phyloP scores from a whole-genome alignment of 768 basidiomycete species.

The Podaxis sp. region DNA sequence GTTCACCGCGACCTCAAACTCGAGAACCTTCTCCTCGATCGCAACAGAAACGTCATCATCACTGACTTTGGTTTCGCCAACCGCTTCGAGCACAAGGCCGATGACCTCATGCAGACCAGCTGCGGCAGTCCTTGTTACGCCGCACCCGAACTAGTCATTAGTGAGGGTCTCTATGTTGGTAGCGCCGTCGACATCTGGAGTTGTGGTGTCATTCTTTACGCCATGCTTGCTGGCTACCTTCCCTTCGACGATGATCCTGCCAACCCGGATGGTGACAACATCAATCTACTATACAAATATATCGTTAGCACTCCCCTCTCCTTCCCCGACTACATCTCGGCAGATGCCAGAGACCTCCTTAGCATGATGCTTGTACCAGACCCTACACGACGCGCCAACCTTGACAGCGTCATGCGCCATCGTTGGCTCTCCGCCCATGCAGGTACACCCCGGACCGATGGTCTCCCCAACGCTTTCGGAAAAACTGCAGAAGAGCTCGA shows the following conservation, averaged over 20 bases:
- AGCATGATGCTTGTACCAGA: constrained; percentile 94
- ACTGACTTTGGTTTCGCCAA: constrained; percentile 99
- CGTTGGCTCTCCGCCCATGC: constrained; percentile 77
- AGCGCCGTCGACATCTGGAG: constrained; percentile 98
- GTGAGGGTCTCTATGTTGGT: constrained; percentile 95
- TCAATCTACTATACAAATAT: constrained; percentile 97
- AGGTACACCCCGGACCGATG: constrained; percentile 32
- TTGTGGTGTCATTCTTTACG: constrained; percentile 94
- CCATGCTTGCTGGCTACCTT: constrained; percentile 96
- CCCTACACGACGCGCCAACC: constrained; percentile 73
- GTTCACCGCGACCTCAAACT: constrained; percentile 99
- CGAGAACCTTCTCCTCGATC: constrained; percentile 95
- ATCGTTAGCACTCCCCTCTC: constrained; percentile 96
- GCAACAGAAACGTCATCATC: constrained; percentile 97
- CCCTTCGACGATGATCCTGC: constrained; percentile 99
- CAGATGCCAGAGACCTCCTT: constrained; percentile 79
- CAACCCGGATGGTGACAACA: constrained; percentile 99
- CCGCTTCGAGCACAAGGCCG: constrained; percentile 86
- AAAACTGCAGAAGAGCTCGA: constrained; percentile 79
- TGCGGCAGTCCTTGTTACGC: constrained; percentile 98
- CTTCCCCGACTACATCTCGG: constrained; percentile 94
- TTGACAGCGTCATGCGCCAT: constrained; percentile 81
- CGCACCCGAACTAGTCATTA: constrained; percentile 96
- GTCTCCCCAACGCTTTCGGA: constrained; percentile 49
- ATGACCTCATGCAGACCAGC: constrained; percentile 98